These are phyloP conservation scores for Eutreptiella sp. DNA, from an alignment of 208 protist species.

Conservation along the genomic window DNA sequence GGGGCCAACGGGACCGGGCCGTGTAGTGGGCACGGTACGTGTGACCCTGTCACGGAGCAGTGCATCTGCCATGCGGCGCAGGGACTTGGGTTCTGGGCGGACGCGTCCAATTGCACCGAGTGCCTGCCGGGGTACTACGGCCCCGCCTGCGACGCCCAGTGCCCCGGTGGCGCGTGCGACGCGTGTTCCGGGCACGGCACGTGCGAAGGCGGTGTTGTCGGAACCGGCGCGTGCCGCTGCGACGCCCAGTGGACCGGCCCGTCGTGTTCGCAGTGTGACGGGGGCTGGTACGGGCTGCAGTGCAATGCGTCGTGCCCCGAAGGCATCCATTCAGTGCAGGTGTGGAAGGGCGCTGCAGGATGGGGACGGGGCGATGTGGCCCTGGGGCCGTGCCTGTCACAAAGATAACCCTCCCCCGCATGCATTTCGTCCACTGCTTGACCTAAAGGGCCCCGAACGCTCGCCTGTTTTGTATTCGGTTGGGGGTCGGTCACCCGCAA, in stretches of 20 bases:
- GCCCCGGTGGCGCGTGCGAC: conserved; percentile 26
- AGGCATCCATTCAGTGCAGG: too few species aligned
- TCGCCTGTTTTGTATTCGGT: too few species aligned
- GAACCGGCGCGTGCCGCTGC: conserved; percentile 18
- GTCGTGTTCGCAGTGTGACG: conserved; percentile 3
- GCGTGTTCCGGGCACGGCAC: conserved; percentile 25
- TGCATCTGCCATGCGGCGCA: conserved; percentile 19
- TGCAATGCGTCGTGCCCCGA: conserved; percentile 5
- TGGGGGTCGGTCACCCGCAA: too few species aligned
- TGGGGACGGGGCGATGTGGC: too few species aligned
- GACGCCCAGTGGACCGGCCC: neutral
- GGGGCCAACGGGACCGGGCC: conserved; percentile 13
- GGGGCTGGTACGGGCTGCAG: conserved; percentile 11
- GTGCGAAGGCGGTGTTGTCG: conserved; percentile 14
- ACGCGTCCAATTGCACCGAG: neutral
- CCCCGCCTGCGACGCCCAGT: conserved; percentile 1
- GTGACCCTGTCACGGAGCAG: conserved; percentile 3
- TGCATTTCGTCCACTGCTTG: too few species aligned
- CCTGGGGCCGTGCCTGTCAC: too few species aligned
- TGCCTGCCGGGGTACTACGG: conserved; percentile 22
- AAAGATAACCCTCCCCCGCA: too few species aligned
- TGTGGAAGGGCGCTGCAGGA: too few species aligned
- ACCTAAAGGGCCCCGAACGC: too few species aligned
- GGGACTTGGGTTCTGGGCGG: conserved; percentile 16
- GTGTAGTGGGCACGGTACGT: conserved; percentile 28